phyloP scores from a whole-genome alignment of 1,139 yeast genomes.

The Yamadazyma triangularis region DNA sequence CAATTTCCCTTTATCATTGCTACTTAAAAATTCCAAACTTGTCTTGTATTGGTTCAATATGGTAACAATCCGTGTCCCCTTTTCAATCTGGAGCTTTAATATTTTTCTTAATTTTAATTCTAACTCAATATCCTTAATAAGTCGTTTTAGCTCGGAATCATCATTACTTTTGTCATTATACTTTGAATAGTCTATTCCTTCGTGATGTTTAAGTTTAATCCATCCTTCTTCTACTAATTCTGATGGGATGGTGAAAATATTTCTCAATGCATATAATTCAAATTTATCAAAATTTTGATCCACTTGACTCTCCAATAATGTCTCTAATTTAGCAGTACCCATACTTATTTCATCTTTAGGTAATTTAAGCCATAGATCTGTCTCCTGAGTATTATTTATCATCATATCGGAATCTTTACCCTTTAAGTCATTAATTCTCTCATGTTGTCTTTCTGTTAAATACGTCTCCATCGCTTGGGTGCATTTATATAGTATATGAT shows the following conservation, averaged over 20 bases:
- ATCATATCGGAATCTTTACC: conserved; percentile 16
- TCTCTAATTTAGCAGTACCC: conserved; percentile 81
- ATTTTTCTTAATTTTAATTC: conserved; percentile 44
- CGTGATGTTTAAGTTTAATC: conserved; percentile 67
- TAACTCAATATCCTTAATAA: conserved; percentile 39
- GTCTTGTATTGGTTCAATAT: conserved; percentile 27
- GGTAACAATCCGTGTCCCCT: conserved; percentile 31
- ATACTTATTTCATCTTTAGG: conserved; percentile 52
- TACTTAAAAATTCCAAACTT: conserved; percentile 25
- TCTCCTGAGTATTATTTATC: conserved; percentile 13
- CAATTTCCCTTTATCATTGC: conserved; percentile 14
- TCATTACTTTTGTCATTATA: conserved; percentile 12
- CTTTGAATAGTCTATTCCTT: conserved; percentile 38
- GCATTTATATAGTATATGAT: conserved; percentile 79
- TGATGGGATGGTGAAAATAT: conserved; percentile 66
- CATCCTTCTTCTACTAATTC: conserved; percentile 67
- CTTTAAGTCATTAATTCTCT: conserved; percentile 10
- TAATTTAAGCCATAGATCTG: conserved; percentile 11
- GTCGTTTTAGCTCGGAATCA: conserved; percentile 30
- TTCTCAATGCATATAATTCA: conserved; percentile 77
- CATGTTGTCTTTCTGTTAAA: conserved; percentile 33
- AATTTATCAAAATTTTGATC: conserved; percentile 84
- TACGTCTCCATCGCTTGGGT: conserved; percentile 75
- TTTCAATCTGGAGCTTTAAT: conserved; percentile 36
- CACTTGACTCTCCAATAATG: conserved; percentile 70